phyloP scores from a whole-genome alignment of 1,139 yeast species.

The Meyerozyma elateridarum region DNA sequence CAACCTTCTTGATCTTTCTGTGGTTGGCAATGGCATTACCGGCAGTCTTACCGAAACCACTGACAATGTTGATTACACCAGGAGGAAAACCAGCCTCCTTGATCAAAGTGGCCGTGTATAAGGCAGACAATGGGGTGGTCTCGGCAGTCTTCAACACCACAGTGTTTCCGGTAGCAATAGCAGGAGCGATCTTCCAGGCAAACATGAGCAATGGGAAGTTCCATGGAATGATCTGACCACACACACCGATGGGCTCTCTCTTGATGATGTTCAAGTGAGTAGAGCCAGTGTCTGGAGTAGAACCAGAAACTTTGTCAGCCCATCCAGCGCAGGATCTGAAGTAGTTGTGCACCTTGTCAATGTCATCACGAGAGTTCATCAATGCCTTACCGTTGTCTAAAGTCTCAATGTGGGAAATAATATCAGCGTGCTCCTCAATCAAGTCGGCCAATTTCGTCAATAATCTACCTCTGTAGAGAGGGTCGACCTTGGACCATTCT shows the following conservation, averaged over 20 bases:
- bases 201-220: constrained; percentile 36
- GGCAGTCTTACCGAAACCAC: constrained; percentile 28
- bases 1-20: constrained; percentile 29
- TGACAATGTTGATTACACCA: constrained; percentile 31
- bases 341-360: constrained; percentile 17
- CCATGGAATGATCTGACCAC: constrained; percentile 38
- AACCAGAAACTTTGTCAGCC: constrained; percentile 24
- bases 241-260: constrained; percentile 32
- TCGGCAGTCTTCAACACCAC: constrained; percentile 33
- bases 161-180: constrained; percentile 31
- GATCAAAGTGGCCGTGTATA: constrained; percentile 25
- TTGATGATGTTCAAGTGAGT: constrained; percentile 24
- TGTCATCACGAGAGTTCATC: constrained; percentile 13
- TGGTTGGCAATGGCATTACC: constrained; percentile 31
- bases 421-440: constrained; percentile 14
- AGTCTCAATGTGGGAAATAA: constrained; percentile 14
- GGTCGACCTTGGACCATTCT: constrained; percentile 16
- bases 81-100: constrained; percentile 29
- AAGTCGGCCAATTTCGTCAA: constrained; percentile 15
- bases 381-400: constrained; percentile 17
- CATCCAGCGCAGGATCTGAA: constrained; percentile 25
- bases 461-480: constrained; percentile 12
- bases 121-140: constrained; percentile 32
- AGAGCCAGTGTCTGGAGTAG: constrained; percentile 20
- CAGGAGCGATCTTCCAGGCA: constrained; percentile 34